A percentile compares a stretch with the other conserved stretches of the same genome.
These are phyloP conservation scores for Xylaria digitata DNA, from an alignment of 2,329 filamentous ascomycete genomes.

Conservation along the genomic window DNA sequence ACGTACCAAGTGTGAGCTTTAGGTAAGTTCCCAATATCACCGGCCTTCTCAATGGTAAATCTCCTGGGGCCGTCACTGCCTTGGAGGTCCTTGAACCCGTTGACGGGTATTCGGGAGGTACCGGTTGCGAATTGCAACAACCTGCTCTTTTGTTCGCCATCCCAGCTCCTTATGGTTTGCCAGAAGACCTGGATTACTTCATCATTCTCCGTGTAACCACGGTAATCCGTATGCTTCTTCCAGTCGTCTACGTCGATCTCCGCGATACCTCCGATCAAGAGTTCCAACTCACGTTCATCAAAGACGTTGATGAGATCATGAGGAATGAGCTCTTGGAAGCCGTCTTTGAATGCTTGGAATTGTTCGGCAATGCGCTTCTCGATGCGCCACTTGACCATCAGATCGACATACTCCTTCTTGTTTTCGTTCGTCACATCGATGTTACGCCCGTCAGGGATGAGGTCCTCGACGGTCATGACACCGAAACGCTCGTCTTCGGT, in stretches of 20 bases:
- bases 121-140: slow-evolving; percentile 97
- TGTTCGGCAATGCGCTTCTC: slow-evolving; percentile 98
- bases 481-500: slow-evolving; percentile 98
- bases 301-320: slow-evolving; percentile 98
- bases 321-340: slow-evolving; percentile 97
- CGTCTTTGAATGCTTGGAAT: slow-evolving; percentile 96
- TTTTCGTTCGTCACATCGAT: slow-evolving; percentile 99
- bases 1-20: slow-evolving; percentile 97
- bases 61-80: slow-evolving; percentile 93
- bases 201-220: slow-evolving; percentile 96
- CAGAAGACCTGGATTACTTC: slow-evolving; percentile 99
- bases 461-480: slow-evolving; percentile 90
- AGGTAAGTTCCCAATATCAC: slow-evolving; percentile 87
- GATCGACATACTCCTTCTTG: slow-evolving; percentile 97
- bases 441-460: slow-evolving; percentile 88
- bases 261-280: slow-evolving; percentile 98
- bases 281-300: slow-evolving; percentile 94
- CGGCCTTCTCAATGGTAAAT: slow-evolving; percentile 98
- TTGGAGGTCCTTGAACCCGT: slow-evolving; percentile 98
- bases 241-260: slow-evolving; percentile 99
- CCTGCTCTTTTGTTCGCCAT: slow-evolving; percentile 97
- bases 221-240: slow-evolving; percentile 99
- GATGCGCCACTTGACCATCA: slow-evolving; percentile 99
- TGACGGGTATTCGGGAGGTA: slow-evolving; percentile 97
- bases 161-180: slow-evolving; percentile 97